These are phyloP conservation scores for Tephrocybe sp. DNA, from an alignment of 768 basidiomycete species.

Conservation along the genomic window DNA sequence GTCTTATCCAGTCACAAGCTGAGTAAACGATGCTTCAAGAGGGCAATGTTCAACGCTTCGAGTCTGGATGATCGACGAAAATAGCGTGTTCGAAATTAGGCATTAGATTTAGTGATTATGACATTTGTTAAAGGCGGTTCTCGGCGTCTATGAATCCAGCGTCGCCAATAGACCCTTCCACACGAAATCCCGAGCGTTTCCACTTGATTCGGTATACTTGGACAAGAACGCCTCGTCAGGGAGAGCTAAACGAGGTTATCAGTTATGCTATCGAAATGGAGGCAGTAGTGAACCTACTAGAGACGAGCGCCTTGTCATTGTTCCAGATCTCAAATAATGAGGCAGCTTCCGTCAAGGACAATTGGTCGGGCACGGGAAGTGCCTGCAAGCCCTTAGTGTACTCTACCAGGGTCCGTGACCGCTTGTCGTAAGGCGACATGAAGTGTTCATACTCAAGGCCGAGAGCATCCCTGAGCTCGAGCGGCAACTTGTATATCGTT, in stretches of 20 bases:
- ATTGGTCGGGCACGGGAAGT: constrained; percentile 46
- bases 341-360: constrained; percentile 67
- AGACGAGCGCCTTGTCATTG: constrained; percentile 52
- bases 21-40: no score
- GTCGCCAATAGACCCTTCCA: constrained; percentile 56
- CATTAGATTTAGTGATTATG: neutral
- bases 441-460: constrained; percentile 37
- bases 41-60: no score
- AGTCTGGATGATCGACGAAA: no score
- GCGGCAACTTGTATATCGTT: constrained; percentile 52
- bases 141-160: constrained; percentile 13
- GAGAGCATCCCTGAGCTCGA: constrained; percentile 67
- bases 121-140: neutral
- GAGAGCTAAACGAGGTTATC: constrained; percentile 21
- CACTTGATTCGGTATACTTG: constrained; percentile 74
- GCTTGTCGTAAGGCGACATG: constrained; percentile 54
- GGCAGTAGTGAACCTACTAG: constrained; percentile 33
- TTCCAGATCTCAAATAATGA: constrained; percentile 78
- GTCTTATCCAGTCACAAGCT: no score
- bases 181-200: constrained; percentile 79
- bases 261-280: neutral
- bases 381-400: constrained; percentile 51
- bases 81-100: neutral
- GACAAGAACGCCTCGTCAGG: constrained; percentile 74
- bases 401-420: constrained; percentile 42